Base-by-base conservation (phyloP, 345 rosid genomes). In the Hypericum androsaemum region DNA sequence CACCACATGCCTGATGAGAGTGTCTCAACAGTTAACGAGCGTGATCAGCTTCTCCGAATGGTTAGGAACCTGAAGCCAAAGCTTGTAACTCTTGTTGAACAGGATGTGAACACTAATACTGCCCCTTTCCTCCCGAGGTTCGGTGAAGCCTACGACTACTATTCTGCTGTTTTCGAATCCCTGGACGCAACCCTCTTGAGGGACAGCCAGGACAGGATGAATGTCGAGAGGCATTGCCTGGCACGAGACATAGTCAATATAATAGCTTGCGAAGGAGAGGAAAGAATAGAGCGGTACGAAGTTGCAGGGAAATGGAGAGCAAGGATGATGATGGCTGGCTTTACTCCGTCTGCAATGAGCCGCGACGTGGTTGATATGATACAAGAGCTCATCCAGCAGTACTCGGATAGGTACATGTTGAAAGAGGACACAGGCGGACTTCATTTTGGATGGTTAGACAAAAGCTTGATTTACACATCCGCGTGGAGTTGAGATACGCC, bases 1-100 rank as follows among this genome's bases (percentile, higher is more conserved):
- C 98, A 92, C 70, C 98, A 92, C 76, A 88, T 92, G 96, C 98
- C 98, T 6, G 98, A 92, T 50, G 98, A 92, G 74, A 92, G 98
- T 45, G 98, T 92, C 48, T 85, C 98, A 15, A 83, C 88, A 0
- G 80, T 81, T 13, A 92, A 92, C 43, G 80, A 75, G 71, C 78
- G 98, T 15, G 98, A 92, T 71, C 88, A 78, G 74, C 89, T 92
- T 9, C 96, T 92, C 47, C 81, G 77, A 59, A 80, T 87, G 94
- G 89, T 85, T 9, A 88, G 81, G 81, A 76, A 88, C 75, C 53
- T 92, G 38, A 81, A 77, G 54, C 98, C 98, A 1, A 88, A 92
- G 65, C 94, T 92, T 0, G 95, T 92, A 36, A 92, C 96, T 12
- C 82, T 92, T 3, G 89, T 92, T 32, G 98, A 92, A 61, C 98